Conservation (phyloP, 345 rosid species). For the sweet orange (Citrus sinensis) region DNA sequence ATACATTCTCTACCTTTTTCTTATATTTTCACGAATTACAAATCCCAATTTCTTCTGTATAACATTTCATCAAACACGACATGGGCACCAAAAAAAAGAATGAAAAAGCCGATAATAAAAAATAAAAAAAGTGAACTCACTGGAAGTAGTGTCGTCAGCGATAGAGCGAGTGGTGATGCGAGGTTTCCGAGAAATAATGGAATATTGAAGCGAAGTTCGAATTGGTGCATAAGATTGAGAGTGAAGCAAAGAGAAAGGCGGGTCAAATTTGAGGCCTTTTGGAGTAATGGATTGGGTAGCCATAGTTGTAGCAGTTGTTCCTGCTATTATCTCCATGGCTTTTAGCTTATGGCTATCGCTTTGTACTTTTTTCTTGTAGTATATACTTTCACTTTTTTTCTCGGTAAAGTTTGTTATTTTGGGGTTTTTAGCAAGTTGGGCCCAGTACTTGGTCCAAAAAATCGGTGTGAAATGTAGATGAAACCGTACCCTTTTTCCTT, state of each 20-base stretch:
- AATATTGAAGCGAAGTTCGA: neutral
- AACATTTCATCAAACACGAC: neutral
- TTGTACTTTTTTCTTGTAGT: neutral
- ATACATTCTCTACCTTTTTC: neutral
- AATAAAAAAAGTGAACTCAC: conserved; percentile 17
- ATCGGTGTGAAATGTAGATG: neutral
- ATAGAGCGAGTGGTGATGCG: conserved; percentile 23
- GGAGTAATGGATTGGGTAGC: neutral
- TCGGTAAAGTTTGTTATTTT: no score
- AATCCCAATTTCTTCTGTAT: neutral
- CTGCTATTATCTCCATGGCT: conserved; percentile 35
- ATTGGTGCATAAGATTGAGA: neutral
- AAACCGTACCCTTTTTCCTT: neutral
- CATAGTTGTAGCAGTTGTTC: conserved; percentile 5
- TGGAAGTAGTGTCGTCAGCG: conserved; percentile 28
- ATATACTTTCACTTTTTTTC: no score
- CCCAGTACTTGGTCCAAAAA: neutral
- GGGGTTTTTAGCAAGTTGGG: neutral
- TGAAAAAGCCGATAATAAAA: no score
- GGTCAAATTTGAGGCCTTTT: conserved; percentile 17
- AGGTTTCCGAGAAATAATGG: conserved; percentile 3
- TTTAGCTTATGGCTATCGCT: neutral
- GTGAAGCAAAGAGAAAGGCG: conserved; percentile 6
- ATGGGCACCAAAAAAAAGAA: neutral
- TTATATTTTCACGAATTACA: neutral